Evolutionary conservation across 2,329 filamentous ascomycete species (phyloP).

Genomic region (Pseudopithomyces maydicus): DNA sequence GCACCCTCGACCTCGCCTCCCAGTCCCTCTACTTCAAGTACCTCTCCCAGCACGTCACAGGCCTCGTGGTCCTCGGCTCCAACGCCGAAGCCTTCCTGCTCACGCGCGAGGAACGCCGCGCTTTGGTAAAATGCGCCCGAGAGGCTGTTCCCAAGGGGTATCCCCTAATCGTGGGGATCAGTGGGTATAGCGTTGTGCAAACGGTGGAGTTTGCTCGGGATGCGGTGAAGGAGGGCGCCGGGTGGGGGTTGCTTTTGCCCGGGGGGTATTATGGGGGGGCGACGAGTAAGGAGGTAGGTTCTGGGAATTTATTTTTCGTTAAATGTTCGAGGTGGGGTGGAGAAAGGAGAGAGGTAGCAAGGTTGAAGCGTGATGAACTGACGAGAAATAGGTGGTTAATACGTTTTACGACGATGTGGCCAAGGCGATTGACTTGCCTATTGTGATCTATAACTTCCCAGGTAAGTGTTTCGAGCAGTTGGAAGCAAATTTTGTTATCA

Average conservation of each 20-base stretch:
- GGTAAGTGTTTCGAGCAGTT: conserved; percentile 54
- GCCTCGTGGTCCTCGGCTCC: conserved; percentile 53
- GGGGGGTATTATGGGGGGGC: conserved; percentile 53
- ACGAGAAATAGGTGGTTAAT: conserved; percentile 42
- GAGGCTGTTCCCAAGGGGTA: conserved; percentile 48
- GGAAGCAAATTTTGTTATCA: no score
- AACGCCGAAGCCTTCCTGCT: conserved; percentile 55
- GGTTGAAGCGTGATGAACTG: neutral
- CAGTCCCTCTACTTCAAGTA: conserved; percentile 53
- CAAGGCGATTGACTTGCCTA: conserved; percentile 62
- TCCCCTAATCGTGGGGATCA: conserved; percentile 52
- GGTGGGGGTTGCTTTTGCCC: conserved; percentile 51
- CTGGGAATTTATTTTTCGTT: neutral
- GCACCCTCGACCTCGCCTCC: conserved; percentile 48
- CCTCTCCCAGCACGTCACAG: conserved; percentile 50
- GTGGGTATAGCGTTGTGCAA: conserved; percentile 51
- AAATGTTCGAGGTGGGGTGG: neutral
- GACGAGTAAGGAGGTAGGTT: conserved; percentile 39
- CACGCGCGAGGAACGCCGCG: conserved; percentile 49
- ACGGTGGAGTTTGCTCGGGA: conserved; percentile 51
- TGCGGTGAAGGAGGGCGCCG: conserved; percentile 48
- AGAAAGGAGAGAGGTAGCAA: neutral
- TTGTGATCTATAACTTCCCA: conserved; percentile 77
- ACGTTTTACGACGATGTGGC: conserved; percentile 58
- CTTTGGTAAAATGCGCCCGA: conserved; percentile 48